Evolutionary conservation across 1,139 yeast species (phyloP), one percentile per base, ranked within the genome.

Genomic region (Diutina ranongensis): DNA sequence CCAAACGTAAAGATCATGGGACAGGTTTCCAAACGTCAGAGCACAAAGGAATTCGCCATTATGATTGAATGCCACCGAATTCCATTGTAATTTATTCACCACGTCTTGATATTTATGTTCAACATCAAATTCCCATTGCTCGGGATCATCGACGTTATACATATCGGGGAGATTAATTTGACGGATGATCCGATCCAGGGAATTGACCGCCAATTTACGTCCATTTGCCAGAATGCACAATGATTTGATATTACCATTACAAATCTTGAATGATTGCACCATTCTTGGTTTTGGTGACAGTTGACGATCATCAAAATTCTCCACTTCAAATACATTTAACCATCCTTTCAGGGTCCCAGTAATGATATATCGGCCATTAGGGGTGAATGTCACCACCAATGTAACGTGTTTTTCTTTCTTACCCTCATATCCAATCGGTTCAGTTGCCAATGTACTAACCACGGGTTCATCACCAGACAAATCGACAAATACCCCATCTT

Each of bases 1-100:
- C 97, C 97, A 89, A 50, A 92, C 76, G 60, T 88, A 89, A 44
- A 92, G 71, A 55, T 87, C 96, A 56, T 88, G 96, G 2, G 87
- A 80, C 13, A 86, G 78, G 27, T 85, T 83, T 19, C 95, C 96
- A 58, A 78, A 83, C 0, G 96, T 85, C 1, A 95, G 81, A 0
- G 97, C 97, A 45, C 87, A 80, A 13, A 89, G 64, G 59, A 84
- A 89, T 51, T 89, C 97, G 0, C 85, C 92, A 50, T 82, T 80
- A 51, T 83, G 79, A 53, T 81, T 81, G 62, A 86, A 82, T 12
- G 80, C 68, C 1, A 86, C 80, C 1, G 88, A 71, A 59, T 88
- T 88, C 97, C 97, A 89, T 58, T 87, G 95, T 44, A 87, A 67
- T 50, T 84, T 67, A 61, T 88, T 89, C 41, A 89, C 95, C 46